Evolutionary conservation across 108 stramenopile species (phyloP).

Genomic region (Ochromonas danica): DNA sequence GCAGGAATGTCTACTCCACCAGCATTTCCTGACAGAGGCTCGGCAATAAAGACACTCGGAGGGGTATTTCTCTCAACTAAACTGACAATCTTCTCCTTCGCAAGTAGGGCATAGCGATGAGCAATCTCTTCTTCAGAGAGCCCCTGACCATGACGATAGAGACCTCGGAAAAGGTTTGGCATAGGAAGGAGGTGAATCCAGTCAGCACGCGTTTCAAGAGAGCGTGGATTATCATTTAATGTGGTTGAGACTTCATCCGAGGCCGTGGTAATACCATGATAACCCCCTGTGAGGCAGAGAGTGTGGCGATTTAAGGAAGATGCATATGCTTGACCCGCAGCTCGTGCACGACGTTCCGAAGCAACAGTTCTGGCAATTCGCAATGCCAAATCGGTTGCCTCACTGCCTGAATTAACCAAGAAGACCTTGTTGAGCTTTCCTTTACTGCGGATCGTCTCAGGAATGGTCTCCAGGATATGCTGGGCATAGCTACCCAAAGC

Average conservation of each 20-base stretch:
- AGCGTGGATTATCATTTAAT: slow-evolving; percentile 8
- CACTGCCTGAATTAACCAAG: slow-evolving; percentile 18
- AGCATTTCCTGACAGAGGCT: slow-evolving; percentile 18
- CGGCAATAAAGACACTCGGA: slow-evolving; percentile 7
- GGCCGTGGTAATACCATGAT: slow-evolving; percentile 26
- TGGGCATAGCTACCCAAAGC: slow-evolving; percentile 64
- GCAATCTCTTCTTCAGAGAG: background rate
- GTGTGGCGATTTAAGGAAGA: too few relatives aligned
- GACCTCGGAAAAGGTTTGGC: slow-evolving; percentile 8
- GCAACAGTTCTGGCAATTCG: slow-evolving; percentile 8
- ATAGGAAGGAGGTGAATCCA: background rate
- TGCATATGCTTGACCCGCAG: background rate
- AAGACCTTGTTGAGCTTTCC: background rate
- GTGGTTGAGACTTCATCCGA: slow-evolving; percentile 30
- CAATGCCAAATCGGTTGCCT: slow-evolving; percentile 21
- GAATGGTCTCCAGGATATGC: slow-evolving; percentile 57
- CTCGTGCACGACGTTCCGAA: background rate
- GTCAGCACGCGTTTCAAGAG: background rate
- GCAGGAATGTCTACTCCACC: slow-evolving; percentile 3
- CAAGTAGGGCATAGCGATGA: too few relatives aligned
- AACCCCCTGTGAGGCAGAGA: background rate
- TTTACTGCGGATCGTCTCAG: background rate
- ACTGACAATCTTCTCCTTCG: background rate
- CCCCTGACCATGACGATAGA: background rate
- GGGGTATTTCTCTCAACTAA: background rate